phyloP scores from a whole-genome alignment of 345 rosid species.

The Hibiscus tridactylites region DNA sequence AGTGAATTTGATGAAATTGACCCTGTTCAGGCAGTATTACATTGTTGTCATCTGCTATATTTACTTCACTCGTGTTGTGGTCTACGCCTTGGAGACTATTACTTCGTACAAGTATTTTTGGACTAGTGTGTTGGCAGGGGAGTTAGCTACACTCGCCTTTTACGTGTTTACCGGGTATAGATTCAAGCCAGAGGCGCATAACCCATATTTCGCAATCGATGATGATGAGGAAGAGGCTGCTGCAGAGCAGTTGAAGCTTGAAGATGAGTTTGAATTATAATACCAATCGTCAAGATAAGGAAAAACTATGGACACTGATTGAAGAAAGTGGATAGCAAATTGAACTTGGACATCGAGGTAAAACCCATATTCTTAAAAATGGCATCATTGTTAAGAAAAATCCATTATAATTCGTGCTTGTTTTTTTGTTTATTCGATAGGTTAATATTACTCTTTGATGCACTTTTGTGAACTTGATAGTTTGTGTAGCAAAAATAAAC shows the following conservation, averaged over 20 bases:
- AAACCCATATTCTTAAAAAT: conserved; percentile 9
- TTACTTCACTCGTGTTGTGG: conserved; percentile 84
- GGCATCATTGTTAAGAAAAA: not conserved
- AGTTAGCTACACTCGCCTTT: conserved; percentile 79
- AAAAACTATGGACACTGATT: not conserved
- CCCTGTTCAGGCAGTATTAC: conserved; percentile 88
- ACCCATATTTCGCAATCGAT: conserved; percentile 82
- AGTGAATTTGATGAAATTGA: conserved; percentile 78
- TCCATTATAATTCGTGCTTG: not conserved
- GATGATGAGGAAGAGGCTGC: conserved; percentile 99
- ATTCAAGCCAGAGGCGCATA: conserved; percentile 85
- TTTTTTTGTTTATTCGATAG: conserved; percentile 1
- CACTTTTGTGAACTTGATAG: conserved; percentile 18
- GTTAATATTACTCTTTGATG: conserved; percentile 11
- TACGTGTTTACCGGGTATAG: conserved; percentile 77
- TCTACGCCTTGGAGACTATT: conserved; percentile 74
- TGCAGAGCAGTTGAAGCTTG: conserved; percentile 79
- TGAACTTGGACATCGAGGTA: conserved; percentile 19
- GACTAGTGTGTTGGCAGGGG: conserved; percentile 84
- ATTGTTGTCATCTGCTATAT: conserved; percentile 89
- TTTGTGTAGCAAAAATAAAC: conserved; percentile 23
- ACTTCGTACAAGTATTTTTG: conserved; percentile 76
- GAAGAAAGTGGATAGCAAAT: not conserved
- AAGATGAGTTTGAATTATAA: not conserved
- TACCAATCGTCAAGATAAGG: not conserved